Percentiles rank a stretch among this genome's conserved stretches.
Evolutionary conservation across 2,329 filamentous ascomycete species (phyloP).

Genomic region (Colletotrichum agaves): DNA sequence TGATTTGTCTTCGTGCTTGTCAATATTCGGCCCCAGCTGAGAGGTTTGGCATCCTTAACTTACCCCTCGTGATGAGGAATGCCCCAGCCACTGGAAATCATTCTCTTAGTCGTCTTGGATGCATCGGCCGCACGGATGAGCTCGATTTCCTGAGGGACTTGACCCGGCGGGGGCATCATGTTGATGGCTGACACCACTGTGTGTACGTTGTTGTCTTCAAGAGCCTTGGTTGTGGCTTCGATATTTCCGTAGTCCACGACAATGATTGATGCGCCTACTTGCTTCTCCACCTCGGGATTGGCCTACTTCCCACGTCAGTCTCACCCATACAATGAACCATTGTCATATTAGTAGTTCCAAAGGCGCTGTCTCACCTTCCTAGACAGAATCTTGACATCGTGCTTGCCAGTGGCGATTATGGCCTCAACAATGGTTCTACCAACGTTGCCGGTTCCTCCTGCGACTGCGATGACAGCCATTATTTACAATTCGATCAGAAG

Average conservation of each 20-base stretch:
- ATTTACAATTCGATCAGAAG: background rate
- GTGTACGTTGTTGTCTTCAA: constrained; percentile 52
- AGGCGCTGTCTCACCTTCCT: constrained; percentile 46
- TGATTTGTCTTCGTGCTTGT: constrained; percentile 7
- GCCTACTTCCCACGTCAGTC: constrained; percentile 20
- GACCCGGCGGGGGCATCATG: constrained; percentile 44
- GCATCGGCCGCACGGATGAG: constrained; percentile 56
- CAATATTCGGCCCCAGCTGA: background rate
- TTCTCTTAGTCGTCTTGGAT: constrained; percentile 50
- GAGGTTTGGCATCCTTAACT: constrained; percentile 5
- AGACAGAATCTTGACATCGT: constrained; percentile 53
- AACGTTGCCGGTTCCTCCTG: constrained; percentile 58
- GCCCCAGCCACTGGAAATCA: constrained; percentile 56
- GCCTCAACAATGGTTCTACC: constrained; percentile 59
- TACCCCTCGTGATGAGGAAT: constrained; percentile 47
- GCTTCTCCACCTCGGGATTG: constrained; percentile 37
- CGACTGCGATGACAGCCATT: constrained; percentile 52
- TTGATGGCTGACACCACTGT: constrained; percentile 56
- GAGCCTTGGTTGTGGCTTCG: constrained; percentile 38
- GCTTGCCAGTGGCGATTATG: constrained; percentile 47
- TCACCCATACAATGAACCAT: background rate
- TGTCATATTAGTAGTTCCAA: too few species aligned
- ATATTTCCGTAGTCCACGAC: constrained; percentile 45
- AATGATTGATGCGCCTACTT: constrained; percentile 42
- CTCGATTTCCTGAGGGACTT: constrained; percentile 48